phyloP scores from a whole-genome alignment of 805 yeast genomes.

The Metschnikowia colocasiae region DNA sequence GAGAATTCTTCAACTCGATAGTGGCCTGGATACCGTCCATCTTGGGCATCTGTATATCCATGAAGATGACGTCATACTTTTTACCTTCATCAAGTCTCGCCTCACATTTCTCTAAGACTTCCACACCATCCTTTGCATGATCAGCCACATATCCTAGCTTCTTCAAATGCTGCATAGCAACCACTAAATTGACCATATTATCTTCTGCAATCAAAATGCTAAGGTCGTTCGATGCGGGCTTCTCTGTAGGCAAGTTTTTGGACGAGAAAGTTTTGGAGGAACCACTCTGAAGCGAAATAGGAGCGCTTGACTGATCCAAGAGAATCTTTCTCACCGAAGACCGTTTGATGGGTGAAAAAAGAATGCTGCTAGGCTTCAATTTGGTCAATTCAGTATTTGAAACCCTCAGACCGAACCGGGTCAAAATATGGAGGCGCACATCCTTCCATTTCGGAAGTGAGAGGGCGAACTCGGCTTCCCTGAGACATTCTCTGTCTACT shows the following conservation, averaged over 20 bases:
- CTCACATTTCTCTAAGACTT: conserved; percentile 37
- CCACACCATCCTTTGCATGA: conserved; percentile 50
- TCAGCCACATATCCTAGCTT: conserved; percentile 50
- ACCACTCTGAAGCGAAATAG: not conserved
- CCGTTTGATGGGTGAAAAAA: conserved; percentile 30
- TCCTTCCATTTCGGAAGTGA: conserved; percentile 6
- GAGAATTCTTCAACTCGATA: conserved; percentile 32
- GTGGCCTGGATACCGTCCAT: conserved; percentile 57
- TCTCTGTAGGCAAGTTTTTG: not conserved
- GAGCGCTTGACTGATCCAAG: conserved; percentile 5
- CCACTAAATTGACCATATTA: conserved; percentile 46
- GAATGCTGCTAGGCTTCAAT: conserved; percentile 20
- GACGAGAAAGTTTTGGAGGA: not conserved
- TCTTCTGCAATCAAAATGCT: conserved; percentile 54
- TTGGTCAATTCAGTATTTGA: conserved; percentile 21
- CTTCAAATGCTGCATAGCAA: conserved; percentile 47
- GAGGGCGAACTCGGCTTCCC: conserved; percentile 4
- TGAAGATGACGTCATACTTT: conserved; percentile 48
- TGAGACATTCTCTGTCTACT: conserved; percentile 19
- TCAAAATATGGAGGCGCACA: conserved; percentile 22
- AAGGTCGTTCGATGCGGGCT: conserved; percentile 32
- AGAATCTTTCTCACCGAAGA: conserved; percentile 19
- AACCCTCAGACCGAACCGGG: conserved; percentile 29
- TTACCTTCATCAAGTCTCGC: conserved; percentile 21
- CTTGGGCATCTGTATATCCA: conserved; percentile 56